Evolutionary conservation across 1,139 yeast genomes (phyloP), one percentile per base, ranked within the genome.

Genomic region (Yamadazyma buinensis): DNA sequence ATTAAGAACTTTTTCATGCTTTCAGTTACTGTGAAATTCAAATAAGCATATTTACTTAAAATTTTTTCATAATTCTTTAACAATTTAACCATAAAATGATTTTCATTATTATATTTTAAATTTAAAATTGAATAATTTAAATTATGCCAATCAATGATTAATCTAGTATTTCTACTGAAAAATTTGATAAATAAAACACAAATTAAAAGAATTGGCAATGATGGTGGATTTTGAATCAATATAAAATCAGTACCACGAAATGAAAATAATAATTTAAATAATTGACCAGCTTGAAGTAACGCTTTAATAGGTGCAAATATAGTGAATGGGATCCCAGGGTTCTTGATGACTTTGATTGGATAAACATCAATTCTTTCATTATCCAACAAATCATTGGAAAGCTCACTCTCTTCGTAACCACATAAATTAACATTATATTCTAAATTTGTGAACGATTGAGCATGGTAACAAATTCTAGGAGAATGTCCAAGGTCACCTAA

Each of bases 81-180:
- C 2, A 78, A 28, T 32, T 61, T 58, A 3, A 90, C 95, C 40
- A 86, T 55, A 0, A 82, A 80, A 50, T 86, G 88, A 32, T 52
- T 56, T 33, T 59, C 50, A 44, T 74, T 72, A 5, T 67, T 49
- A 49, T 77, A 77, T 44, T 80, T 78, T 48, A 92, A 57, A 36
- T 84, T 82, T 42, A 94, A 63, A 21, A 94, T 86, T 1, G 95
- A 75, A 58, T 78, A 92, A 34, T 95, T 95, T 48, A 94, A 67
- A 55, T 94, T 94, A 57, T 94, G 99, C 98, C 98, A 94, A 59
- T 94, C 99, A 36, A 94, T 77, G 14, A 92, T 72, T 25, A 92
- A 61, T 48, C 74, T 59, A 2, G 85, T 76, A 5, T 77, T 64
- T 8, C 83, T 77, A 32, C 81, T 74, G 46, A 77, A 63, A 25